Conservation (phyloP, 2,329 filamentous ascomycete genomes). For the Clathrospora elynae region DNA sequence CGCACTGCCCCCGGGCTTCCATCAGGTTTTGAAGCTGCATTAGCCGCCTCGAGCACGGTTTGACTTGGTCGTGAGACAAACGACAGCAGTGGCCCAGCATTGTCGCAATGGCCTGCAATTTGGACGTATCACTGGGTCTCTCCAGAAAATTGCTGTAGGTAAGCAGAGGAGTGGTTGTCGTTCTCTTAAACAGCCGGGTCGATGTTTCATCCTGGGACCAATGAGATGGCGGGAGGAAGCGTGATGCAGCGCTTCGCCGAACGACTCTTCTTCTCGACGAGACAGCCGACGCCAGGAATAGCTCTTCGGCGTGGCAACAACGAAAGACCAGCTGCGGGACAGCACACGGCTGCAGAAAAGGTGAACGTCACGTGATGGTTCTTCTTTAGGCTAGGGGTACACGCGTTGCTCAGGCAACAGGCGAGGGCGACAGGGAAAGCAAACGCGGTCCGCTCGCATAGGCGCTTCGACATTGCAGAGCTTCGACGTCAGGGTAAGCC, state of each 20-base stretch:
- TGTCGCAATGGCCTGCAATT: constrained; percentile 28
- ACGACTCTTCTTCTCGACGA: constrained; percentile 8
- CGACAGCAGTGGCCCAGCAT: constrained; percentile 42
- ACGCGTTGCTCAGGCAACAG: constrained; percentile 30
- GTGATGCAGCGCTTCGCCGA: constrained; percentile 29
- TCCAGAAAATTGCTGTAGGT: constrained; percentile 18
- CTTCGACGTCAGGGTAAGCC: constrained; percentile 39
- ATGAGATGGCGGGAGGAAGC: constrained; percentile 22
- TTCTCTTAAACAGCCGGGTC: constrained; percentile 21
- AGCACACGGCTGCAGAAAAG: background rate
- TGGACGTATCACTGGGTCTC: constrained; percentile 29
- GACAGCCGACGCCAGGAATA: constrained; percentile 16
- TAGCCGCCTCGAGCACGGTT: constrained; percentile 48
- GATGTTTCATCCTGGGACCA: constrained; percentile 37
- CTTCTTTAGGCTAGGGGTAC: constrained; percentile 18
- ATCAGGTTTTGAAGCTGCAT: constrained; percentile 46
- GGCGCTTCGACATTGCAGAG: constrained; percentile 27
- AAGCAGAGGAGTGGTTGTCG: constrained; percentile 40
- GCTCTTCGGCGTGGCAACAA: background rate
- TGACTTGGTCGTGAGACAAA: constrained; percentile 38
- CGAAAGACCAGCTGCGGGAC: background rate
- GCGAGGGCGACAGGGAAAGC: constrained; percentile 26
- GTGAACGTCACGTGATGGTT: constrained; percentile 26
- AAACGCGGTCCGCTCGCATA: constrained; percentile 30
- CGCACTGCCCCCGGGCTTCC: constrained; percentile 33